Percentiles rank a stretch among this genome's conserved stretches.
These are phyloP conservation scores for Cymbidium sinense DNA, from an alignment of 106 monocot species.

Conservation along the genomic window DNA sequence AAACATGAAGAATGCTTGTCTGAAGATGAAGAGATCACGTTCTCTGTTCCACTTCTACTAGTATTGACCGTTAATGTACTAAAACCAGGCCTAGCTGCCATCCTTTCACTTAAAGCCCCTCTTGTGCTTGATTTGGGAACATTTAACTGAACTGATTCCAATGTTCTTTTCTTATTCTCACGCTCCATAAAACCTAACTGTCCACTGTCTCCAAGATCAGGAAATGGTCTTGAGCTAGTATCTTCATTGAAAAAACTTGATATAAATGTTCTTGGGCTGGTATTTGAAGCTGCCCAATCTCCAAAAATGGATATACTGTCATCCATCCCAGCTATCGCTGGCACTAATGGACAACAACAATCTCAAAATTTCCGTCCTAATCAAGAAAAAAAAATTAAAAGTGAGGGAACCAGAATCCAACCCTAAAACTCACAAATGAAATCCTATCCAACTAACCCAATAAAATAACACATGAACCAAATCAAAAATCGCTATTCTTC, in stretches of 20 bases:
- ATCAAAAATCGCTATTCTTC: too few species aligned
- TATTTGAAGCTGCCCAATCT: slow-evolving; percentile 48
- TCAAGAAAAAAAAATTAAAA: neutral
- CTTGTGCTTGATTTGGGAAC: slow-evolving; percentile 22
- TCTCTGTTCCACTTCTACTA: slow-evolving; percentile 21
- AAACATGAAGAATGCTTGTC: neutral
- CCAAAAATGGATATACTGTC: slow-evolving; percentile 34
- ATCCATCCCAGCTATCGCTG: slow-evolving; percentile 25
- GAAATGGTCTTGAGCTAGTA: slow-evolving; percentile 29
- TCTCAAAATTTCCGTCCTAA: neutral
- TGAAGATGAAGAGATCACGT: slow-evolving; percentile 3
- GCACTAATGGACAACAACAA: too few species aligned
- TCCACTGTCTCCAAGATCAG: slow-evolving; percentile 12
- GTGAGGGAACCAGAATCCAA: neutral
- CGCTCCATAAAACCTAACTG: slow-evolving; percentile 4
- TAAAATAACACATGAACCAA: too few species aligned
- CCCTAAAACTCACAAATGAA: neutral
- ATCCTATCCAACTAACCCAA: neutral
- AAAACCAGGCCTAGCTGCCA: slow-evolving; percentile 20
- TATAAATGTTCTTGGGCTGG: slow-evolving; percentile 52
- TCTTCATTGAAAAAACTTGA: slow-evolving; percentile 12
- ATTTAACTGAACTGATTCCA: slow-evolving; percentile 1
- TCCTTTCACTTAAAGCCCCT: slow-evolving; percentile 10
- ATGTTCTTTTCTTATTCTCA: slow-evolving; percentile 12
- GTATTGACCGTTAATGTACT: slow-evolving; percentile 61